phyloP scores from a whole-genome alignment of 2,329 filamentous ascomycete species.

The Penicillium hordei region DNA sequence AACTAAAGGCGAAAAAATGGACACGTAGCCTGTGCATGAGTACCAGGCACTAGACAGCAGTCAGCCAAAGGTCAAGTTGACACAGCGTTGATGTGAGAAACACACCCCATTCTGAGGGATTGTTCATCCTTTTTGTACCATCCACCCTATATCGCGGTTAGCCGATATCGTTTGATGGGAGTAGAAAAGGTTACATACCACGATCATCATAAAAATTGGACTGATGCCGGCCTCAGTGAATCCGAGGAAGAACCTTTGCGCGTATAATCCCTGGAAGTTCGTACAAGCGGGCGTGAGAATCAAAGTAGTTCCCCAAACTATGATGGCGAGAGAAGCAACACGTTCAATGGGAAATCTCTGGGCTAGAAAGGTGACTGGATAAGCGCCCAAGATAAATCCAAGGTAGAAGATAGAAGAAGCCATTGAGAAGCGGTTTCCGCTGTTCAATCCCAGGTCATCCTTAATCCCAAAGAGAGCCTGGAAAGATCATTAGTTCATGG shows the following conservation, averaged over 20 bases:
- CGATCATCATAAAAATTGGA: constrained; percentile 58
- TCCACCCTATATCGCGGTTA: background rate
- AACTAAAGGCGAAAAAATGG: constrained; percentile 48
- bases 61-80: background rate
- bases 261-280: constrained; percentile 41
- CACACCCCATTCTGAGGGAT: background rate
- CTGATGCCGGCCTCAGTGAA: constrained; percentile 57
- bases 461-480: background rate
- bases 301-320: constrained; percentile 20
- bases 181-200: constrained; percentile 25
- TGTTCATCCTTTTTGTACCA: constrained; percentile 4
- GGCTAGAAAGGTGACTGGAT: constrained; percentile 46
- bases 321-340: constrained; percentile 46
- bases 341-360: constrained; percentile 50
- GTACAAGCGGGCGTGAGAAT: constrained; percentile 18
- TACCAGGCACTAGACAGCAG: constrained; percentile 39
- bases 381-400: constrained; percentile 51
- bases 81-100: background rate
- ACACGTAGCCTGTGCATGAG: constrained; percentile 47
- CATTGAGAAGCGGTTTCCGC: constrained; percentile 48
- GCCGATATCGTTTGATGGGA: background rate
- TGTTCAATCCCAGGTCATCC: constrained; percentile 43
- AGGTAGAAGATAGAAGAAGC: constrained; percentile 51
- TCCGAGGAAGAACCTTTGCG: constrained; percentile 57
- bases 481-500: background rate